A percentile compares a stretch with the other conserved stretches of the same genome.
Conservation (phyloP, 805 yeast genomes). For the Monosporozyma yasuniensis region DNA sequence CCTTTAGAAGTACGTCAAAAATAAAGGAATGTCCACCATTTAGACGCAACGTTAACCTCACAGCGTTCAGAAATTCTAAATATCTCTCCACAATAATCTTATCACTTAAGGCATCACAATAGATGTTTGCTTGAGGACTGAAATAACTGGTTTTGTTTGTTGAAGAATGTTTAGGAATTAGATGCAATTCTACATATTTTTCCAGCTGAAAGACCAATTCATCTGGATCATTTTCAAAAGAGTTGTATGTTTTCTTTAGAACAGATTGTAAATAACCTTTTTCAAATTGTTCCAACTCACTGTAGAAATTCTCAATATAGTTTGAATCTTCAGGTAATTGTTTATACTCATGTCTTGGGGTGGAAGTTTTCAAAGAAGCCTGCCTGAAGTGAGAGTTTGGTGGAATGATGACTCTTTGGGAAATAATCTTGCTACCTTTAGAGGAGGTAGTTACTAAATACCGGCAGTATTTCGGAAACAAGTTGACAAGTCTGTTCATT, state of each 20-base stretch:
- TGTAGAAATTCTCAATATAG: slow-evolving; percentile 42
- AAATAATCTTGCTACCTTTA: slow-evolving; percentile 7
- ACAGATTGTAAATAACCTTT: slow-evolving; percentile 14
- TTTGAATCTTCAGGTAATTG: slow-evolving; percentile 44
- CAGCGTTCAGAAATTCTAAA: slow-evolving; percentile 33
- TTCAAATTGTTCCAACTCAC: slow-evolving; percentile 28
- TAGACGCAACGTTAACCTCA: slow-evolving; percentile 36
- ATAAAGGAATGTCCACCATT: slow-evolving; percentile 54
- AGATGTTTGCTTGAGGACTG: neutral
- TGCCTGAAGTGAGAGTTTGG: slow-evolving; percentile 13
- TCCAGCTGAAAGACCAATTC: slow-evolving; percentile 35
- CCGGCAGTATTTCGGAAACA: neutral
- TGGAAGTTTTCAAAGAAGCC: slow-evolving; percentile 4
- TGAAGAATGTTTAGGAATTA: slow-evolving; percentile 17
- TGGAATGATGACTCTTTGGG: slow-evolving; percentile 17
- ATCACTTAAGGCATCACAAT: slow-evolving; percentile 13
- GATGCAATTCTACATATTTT: slow-evolving; percentile 30
- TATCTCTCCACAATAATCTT: slow-evolving; percentile 23
- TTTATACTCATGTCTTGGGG: slow-evolving; percentile 27
- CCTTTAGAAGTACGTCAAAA: slow-evolving; percentile 47
- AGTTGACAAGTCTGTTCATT: neutral
- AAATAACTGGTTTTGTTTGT: neutral
- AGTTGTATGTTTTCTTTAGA: slow-evolving; percentile 29
- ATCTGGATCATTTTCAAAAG: slow-evolving; percentile 33
- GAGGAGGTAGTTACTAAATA: neutral